Evolutionary conservation across 305 asterid species (phyloP).

Genomic region (Solanum hybrid): DNA sequence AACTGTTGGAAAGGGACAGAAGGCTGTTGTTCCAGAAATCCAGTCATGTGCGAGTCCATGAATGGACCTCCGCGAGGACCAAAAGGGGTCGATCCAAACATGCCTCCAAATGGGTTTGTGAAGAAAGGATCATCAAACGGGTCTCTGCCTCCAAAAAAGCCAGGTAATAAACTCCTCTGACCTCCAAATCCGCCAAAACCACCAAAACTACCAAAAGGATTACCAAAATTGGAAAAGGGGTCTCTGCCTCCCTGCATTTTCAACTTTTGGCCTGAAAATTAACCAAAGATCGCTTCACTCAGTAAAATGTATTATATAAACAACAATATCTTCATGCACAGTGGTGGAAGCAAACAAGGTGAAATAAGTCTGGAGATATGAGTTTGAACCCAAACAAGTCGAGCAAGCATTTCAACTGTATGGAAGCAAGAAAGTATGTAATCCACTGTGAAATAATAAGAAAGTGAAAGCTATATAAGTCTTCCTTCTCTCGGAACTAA

Average conservation of each 20-base stretch:
- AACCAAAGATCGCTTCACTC: neutral
- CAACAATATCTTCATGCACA: neutral
- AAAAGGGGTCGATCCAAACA: slow-evolving; percentile 40
- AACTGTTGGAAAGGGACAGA: slow-evolving; percentile 21
- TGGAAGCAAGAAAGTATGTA: neutral
- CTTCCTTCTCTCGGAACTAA: neutral
- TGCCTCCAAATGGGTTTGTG: slow-evolving; percentile 50
- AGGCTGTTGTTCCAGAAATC: slow-evolving; percentile 12
- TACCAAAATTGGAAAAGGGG: slow-evolving; percentile 45
- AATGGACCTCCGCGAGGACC: slow-evolving; percentile 41
- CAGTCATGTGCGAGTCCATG: slow-evolving; percentile 2
- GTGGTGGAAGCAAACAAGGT: neutral
- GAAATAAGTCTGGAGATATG: neutral
- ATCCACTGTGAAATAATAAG: neutral
- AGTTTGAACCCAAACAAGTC: neutral
- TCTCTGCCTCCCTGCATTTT: slow-evolving; percentile 29
- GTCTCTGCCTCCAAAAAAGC: slow-evolving; percentile 67
- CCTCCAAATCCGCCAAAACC: slow-evolving; percentile 52
- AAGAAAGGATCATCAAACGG: slow-evolving; percentile 94
- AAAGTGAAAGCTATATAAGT: neutral
- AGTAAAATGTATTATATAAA: neutral
- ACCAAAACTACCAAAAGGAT: slow-evolving; percentile 38
- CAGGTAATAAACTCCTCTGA: slow-evolving; percentile 39
- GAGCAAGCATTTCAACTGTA: neutral
- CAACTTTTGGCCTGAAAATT: slow-evolving; percentile 1